Percentiles rank a stretch among this genome's conserved stretches.
phyloP scores from a whole-genome alignment of 768 basidiomycete species.

The Lentinula detonsa region DNA sequence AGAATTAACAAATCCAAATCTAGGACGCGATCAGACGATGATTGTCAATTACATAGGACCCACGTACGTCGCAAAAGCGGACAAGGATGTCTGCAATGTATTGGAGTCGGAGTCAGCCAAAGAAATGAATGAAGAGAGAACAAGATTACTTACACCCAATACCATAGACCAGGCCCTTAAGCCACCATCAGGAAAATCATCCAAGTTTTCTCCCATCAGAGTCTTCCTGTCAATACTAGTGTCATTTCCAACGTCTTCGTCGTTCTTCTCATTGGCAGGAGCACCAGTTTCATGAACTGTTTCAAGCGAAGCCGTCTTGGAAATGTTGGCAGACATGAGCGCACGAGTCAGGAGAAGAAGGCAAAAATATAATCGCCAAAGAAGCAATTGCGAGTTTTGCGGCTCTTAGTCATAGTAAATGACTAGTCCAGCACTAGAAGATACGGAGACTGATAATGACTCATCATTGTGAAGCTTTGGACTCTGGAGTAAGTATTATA shows the following conservation, averaged over 20 bases:
- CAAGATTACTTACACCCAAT: slow-evolving; percentile 21
- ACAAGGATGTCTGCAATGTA: background rate
- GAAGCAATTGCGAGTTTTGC: background rate
- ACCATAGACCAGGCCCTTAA: slow-evolving; percentile 33
- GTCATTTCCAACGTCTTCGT: background rate
- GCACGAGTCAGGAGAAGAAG: too few relatives aligned
- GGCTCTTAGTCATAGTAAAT: background rate
- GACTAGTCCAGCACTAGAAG: background rate
- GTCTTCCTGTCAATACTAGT: background rate
- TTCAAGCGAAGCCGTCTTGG: background rate
- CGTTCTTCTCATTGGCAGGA: background rate
- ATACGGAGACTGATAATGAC: too few relatives aligned
- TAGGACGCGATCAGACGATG: slow-evolving; percentile 7
- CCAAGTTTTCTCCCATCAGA: background rate
- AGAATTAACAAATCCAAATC: slow-evolving; percentile 40
- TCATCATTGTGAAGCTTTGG: too few relatives aligned
- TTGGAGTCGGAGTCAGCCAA: background rate
- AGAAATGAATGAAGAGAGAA: background rate
- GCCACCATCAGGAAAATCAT: slow-evolving; percentile 32
- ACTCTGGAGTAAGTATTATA: too few relatives aligned
- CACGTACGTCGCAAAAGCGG: slow-evolving; percentile 1
- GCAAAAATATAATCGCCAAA: too few relatives aligned
- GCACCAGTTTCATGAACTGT: background rate
- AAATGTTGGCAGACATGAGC: background rate
- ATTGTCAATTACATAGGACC: background rate